Conservation (phyloP, 768 basidiomycete genomes). For the Leccinum longicurvipes region DNA sequence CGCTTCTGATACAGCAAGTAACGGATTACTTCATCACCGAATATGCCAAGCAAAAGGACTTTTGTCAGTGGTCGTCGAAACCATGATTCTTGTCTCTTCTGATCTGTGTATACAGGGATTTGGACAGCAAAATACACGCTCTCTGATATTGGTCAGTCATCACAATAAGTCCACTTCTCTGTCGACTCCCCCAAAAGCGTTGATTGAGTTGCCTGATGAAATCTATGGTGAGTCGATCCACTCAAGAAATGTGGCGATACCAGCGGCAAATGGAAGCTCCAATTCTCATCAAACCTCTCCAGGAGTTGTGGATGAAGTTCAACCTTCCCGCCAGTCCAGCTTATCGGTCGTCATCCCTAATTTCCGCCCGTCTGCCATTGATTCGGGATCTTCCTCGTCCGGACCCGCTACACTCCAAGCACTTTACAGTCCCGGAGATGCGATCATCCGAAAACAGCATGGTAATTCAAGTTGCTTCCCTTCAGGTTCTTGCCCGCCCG, state of each 20-base stretch:
- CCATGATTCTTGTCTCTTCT: too few relatives aligned
- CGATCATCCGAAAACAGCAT: not conserved
- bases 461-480: not conserved
- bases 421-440: not conserved
- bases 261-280: not conserved
- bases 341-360: not conserved
- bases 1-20: too few relatives aligned
- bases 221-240: conserved; percentile 1
- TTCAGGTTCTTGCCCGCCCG: not conserved
- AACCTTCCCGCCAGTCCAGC: not conserved
- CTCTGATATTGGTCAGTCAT: conserved; percentile 24
- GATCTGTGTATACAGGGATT: too few relatives aligned
- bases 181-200: conserved; percentile 8
- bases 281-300: not conserved
- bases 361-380: not conserved
- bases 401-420: not conserved
- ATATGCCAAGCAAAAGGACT: too few relatives aligned
- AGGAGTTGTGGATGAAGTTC: not conserved
- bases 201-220: conserved; percentile 12
- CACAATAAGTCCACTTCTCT: not conserved
- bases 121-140: too few relatives aligned
- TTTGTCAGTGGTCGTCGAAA: too few relatives aligned
- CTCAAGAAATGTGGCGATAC: not conserved
- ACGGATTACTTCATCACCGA: too few relatives aligned
- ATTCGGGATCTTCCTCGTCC: not conserved